A percentile compares a stretch with the other conserved stretches of the same genome.
phyloP scores from a whole-genome alignment of 2,329 filamentous ascomycete genomes.

The Fusarium proliferatum region DNA sequence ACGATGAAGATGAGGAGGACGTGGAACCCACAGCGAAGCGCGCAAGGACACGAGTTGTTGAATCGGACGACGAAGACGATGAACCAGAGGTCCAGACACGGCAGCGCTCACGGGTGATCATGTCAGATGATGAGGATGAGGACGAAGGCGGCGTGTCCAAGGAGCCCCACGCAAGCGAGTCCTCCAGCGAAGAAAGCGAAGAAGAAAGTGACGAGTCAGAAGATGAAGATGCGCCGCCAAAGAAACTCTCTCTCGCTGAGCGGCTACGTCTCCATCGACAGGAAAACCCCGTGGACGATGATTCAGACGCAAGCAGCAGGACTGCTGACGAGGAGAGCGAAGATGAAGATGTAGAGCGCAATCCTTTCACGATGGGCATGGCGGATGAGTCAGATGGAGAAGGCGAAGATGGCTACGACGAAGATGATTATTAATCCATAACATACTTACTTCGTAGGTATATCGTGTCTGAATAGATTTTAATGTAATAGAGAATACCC shows the following conservation, averaged over 20 bases:
- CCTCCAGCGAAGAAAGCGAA: constrained; percentile 1
- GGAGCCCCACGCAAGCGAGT: neutral
- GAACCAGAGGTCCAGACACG: neutral
- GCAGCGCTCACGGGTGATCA: neutral
- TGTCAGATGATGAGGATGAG: constrained; percentile 35
- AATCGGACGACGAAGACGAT: constrained; percentile 43
- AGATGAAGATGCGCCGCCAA: constrained; percentile 21
- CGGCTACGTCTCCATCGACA: constrained; percentile 32
- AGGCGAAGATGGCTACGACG: constrained; percentile 35
- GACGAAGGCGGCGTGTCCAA: constrained; percentile 26
- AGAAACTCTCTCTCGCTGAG: constrained; percentile 30
- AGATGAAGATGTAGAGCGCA: constrained; percentile 38
- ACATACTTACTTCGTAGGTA: neutral
- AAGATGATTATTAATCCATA: constrained; percentile 21
- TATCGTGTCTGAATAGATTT: neutral
- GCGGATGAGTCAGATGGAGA: constrained; percentile 49
- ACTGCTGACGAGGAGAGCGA: constrained; percentile 33
- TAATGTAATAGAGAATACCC: constrained; percentile 9
- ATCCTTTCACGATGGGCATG: constrained; percentile 48
- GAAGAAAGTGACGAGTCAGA: constrained; percentile 19
- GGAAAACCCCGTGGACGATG: constrained; percentile 29
- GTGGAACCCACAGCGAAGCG: constrained; percentile 40
- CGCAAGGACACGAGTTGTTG: constrained; percentile 33
- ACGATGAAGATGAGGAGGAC: constrained; percentile 43
- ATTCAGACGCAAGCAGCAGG: constrained; percentile 29